These are phyloP conservation scores for Cladosporium sp. DNA, from an alignment of 2,329 filamentous ascomycete species.

Conservation along the genomic window DNA sequence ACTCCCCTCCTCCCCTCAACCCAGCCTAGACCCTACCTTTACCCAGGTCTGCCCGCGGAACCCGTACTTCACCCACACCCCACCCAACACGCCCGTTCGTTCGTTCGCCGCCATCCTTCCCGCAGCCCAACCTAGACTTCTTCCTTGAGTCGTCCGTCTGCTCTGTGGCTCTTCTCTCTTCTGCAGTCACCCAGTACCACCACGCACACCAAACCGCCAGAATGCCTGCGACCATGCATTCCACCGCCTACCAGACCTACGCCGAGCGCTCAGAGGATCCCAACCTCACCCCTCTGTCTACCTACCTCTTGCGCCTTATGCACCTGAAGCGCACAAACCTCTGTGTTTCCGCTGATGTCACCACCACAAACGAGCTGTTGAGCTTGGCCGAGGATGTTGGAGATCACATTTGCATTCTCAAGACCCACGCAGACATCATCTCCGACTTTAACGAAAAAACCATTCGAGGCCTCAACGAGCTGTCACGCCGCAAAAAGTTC, in stretches of 20 bases:
- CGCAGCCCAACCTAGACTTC: too few species aligned
- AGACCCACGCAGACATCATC: constrained; percentile 60
- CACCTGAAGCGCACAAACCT: constrained; percentile 49
- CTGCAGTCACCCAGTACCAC: not conserved
- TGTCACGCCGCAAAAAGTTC: constrained; percentile 47
- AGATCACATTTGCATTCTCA: constrained; percentile 57
- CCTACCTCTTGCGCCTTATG: constrained; percentile 47
- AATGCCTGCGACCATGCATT: constrained; percentile 15
- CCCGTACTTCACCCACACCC: constrained; percentile 2
- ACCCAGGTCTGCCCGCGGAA: not conserved
- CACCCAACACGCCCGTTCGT: too few species aligned
- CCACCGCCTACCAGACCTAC: constrained; percentile 41
- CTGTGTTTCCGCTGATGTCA: constrained; percentile 55
- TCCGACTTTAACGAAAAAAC: constrained; percentile 57
- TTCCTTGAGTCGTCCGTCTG: too few species aligned
- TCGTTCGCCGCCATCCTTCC: too few species aligned
- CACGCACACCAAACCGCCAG: not conserved
- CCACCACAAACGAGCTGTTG: constrained; percentile 52
- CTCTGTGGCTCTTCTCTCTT: not conserved
- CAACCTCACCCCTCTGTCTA: constrained; percentile 41
- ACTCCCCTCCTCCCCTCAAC: not conserved
- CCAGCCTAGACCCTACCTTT: too few species aligned
- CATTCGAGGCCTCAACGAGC: constrained; percentile 44
- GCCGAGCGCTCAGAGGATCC: constrained; percentile 41
- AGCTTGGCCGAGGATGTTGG: constrained; percentile 55